phyloP scores from a whole-genome alignment of 164 flowering plant species.

The Sedum album region DNA sequence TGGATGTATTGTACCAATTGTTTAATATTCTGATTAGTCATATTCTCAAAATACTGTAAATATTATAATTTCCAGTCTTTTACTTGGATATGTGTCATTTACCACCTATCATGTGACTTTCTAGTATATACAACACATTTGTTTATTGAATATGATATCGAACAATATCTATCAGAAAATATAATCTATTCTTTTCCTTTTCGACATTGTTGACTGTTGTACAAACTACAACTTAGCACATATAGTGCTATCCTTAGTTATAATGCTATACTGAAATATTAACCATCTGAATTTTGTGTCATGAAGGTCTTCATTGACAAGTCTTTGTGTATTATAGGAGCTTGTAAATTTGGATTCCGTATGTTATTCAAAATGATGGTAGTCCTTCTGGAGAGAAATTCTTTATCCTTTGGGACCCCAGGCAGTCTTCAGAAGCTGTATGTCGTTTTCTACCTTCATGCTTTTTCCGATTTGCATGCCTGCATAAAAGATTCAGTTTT shows the following conservation, averaged over 20 bases:
- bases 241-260: background rate
- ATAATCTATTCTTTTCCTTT: background rate
- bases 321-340: slow-evolving; percentile 45
- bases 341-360: slow-evolving; percentile 60
- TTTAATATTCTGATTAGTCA: background rate
- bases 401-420: slow-evolving; percentile 88
- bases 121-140: background rate
- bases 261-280: background rate
- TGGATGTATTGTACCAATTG: background rate
- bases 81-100: background rate
- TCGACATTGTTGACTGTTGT: background rate
- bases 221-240: background rate
- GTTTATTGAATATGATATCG: background rate
- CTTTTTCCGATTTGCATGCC: background rate
- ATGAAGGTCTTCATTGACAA: background rate
- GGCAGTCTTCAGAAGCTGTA: slow-evolving; percentile 40
- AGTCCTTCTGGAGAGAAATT: slow-evolving; percentile 79
- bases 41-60: no score
- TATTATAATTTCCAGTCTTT: background rate
- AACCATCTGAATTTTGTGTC: background rate
- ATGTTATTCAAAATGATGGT: slow-evolving; percentile 86
- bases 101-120: background rate
- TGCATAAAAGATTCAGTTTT: background rate
- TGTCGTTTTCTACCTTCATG: slow-evolving; percentile 11
- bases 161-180: background rate